Percentiles rank a stretch among this genome's conserved stretches.
phyloP scores from a whole-genome alignment of 2,329 filamentous ascomycete species.

The Penicillium aurantiogriseum region DNA sequence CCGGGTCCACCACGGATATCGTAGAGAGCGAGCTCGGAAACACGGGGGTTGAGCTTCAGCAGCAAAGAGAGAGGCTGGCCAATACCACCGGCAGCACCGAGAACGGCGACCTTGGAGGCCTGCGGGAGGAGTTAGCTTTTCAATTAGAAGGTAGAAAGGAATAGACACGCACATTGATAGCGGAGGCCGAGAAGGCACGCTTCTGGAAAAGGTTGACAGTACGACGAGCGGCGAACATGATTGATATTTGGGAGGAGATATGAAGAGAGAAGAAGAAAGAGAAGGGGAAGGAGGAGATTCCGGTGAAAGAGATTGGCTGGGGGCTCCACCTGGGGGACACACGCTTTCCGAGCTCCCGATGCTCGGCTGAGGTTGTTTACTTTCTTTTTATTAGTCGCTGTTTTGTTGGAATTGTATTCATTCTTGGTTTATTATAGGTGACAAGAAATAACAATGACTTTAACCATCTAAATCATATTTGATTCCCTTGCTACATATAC shows the following conservation, averaged over 20 bases:
- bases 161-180: slow-evolving; percentile 63
- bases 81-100: slow-evolving; percentile 96
- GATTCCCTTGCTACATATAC: too few species aligned
- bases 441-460: background rate
- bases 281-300: slow-evolving; percentile 15
- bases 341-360: slow-evolving; percentile 21
- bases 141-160: background rate
- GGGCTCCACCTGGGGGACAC: slow-evolving; percentile 3
- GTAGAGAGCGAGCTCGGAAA: slow-evolving; percentile 92
- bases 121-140: slow-evolving; percentile 39
- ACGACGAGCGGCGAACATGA: slow-evolving; percentile 71
- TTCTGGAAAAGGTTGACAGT: slow-evolving; percentile 61
- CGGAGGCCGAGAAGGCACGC: slow-evolving; percentile 78
- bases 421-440: too few species aligned
- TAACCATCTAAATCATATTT: background rate
- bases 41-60: slow-evolving; percentile 96
- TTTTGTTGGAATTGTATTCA: background rate
- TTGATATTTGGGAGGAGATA: slow-evolving; percentile 29
- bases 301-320: slow-evolving; percentile 11
- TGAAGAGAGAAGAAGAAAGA: slow-evolving; percentile 24
- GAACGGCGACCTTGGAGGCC: slow-evolving; percentile 96
- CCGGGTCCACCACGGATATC: slow-evolving; percentile 93
- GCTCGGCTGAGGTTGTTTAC: slow-evolving; percentile 12
- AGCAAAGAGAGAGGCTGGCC: slow-evolving; percentile 96
- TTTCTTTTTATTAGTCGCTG: background rate